phyloP scores from a whole-genome alignment of 495 filamentous ascomycete species.

The Trichocladium antarcticum region DNA sequence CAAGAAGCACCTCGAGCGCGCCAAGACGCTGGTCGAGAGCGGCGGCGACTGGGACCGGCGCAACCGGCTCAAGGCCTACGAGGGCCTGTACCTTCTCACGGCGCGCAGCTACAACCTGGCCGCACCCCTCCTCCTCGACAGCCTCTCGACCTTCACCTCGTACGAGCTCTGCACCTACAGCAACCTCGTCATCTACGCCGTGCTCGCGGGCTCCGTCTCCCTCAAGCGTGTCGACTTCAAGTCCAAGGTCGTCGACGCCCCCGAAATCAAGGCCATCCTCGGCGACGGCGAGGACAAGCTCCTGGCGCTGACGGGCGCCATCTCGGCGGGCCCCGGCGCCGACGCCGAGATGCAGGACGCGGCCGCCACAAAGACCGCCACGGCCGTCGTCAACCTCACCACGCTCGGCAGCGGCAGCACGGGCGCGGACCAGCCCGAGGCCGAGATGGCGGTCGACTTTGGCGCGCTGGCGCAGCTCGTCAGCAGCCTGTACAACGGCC shows the following conservation, averaged over 20 bases:
- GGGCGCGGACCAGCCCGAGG: slow-evolving; percentile 54
- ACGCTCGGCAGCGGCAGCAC: slow-evolving; percentile 59
- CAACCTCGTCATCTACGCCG: slow-evolving; percentile 85
- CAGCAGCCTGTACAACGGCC: slow-evolving; percentile 79
- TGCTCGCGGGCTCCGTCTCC: slow-evolving; percentile 86
- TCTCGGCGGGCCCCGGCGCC: slow-evolving; percentile 66
- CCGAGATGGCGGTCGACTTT: slow-evolving; percentile 69
- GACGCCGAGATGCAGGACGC: slow-evolving; percentile 73
- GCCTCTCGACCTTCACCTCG: slow-evolving; percentile 94
- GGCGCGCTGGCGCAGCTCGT: slow-evolving; percentile 76
- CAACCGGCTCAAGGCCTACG: slow-evolving; percentile 96
- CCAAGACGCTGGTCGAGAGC: slow-evolving; percentile 78
- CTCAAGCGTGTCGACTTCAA: slow-evolving; percentile 98
- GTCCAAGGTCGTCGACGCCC: slow-evolving; percentile 93
- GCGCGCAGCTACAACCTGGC: slow-evolving; percentile 79
- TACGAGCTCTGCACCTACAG: slow-evolving; percentile 97
- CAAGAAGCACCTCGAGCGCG: slow-evolving; percentile 86
- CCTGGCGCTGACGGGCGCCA: slow-evolving; percentile 61
- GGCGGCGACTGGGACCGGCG: slow-evolving; percentile 97
- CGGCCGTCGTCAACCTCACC: slow-evolving; percentile 67
- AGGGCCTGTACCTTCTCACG: slow-evolving; percentile 85
- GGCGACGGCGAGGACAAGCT: slow-evolving; percentile 81
- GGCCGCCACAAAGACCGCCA: slow-evolving; percentile 48
- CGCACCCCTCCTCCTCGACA: slow-evolving; percentile 88
- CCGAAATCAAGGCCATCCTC: slow-evolving; percentile 92